Evolutionary conservation across 1,284 basidiomycete species (phyloP).

Genomic region (Tilletia horrida): DNA sequence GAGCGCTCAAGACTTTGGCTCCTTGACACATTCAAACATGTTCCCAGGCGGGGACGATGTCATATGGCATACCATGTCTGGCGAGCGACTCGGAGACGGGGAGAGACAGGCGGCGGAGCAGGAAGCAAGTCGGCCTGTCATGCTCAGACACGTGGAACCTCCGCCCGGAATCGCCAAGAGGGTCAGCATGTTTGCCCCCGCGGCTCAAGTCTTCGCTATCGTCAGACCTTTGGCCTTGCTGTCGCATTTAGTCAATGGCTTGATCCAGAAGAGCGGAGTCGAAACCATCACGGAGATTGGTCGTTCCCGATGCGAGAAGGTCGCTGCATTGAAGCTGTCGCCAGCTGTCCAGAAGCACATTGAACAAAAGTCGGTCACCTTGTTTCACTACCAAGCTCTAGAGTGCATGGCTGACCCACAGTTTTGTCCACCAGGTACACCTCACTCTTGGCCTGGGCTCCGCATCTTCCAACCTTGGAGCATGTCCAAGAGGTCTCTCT

Average conservation of each 20-base stretch:
- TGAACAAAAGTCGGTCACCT: slow-evolving; percentile 1
- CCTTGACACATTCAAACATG: background rate
- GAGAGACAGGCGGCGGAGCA: slow-evolving; percentile 3
- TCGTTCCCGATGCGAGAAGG: background rate
- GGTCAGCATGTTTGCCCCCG: background rate
- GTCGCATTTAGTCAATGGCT: background rate
- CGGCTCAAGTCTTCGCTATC: background rate
- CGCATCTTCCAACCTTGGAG: background rate
- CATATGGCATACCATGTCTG: background rate
- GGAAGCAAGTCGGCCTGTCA: background rate
- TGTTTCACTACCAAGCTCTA: background rate
- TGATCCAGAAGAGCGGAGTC: background rate
- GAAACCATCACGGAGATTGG: background rate
- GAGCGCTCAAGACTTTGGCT: background rate
- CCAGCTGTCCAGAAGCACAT: background rate
- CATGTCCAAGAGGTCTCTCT: background rate
- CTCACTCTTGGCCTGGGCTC: background rate
- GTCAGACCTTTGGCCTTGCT: slow-evolving; percentile 1
- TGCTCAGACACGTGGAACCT: too few species aligned
- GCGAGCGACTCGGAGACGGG: background rate
- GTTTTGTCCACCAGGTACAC: background rate
- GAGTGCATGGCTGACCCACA: background rate
- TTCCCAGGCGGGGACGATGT: background rate
- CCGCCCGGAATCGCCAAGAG: background rate
- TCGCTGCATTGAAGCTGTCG: background rate